phyloP scores from a whole-genome alignment of 192 early-diverging fungal genomes.

The Coemansia sp. region DNA sequence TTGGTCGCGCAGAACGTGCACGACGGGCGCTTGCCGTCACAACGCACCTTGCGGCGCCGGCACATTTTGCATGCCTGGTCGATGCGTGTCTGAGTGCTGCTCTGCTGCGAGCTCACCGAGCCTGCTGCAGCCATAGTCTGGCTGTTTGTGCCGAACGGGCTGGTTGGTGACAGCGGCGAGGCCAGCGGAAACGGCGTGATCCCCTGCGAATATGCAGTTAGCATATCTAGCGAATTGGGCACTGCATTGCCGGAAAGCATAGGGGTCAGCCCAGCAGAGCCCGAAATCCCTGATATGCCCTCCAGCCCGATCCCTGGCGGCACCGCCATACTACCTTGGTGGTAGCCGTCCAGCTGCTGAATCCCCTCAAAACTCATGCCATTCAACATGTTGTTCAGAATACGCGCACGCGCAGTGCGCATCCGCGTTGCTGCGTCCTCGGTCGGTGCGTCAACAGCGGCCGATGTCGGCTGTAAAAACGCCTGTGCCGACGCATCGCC shows the following conservation, averaged over 20 bases:
- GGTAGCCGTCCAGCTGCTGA: conserved; percentile 38
- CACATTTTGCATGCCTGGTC: conserved; percentile 55
- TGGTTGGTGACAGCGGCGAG: conserved; percentile 11
- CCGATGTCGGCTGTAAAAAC: not conserved
- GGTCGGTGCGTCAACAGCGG: not conserved
- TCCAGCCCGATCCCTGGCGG: not conserved
- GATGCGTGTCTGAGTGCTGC: conserved; percentile 20
- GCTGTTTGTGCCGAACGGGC: not conserved
- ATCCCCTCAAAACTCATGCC: conserved; percentile 46
- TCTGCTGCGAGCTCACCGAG: not conserved
- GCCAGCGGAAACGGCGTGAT: conserved; percentile 8
- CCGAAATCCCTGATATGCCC: not conserved
- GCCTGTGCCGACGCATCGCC: not conserved
- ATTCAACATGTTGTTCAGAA: conserved; percentile 32
- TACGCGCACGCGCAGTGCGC: conserved; percentile 13
- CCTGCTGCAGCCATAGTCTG: not conserved
- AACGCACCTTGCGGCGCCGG: conserved; percentile 54
- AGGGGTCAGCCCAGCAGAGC: conserved; percentile 6
- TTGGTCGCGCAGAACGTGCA: conserved; percentile 47
- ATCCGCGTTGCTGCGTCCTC: not conserved
- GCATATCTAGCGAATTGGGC: conserved; percentile 1
- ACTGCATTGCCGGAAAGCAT: conserved; percentile 15
- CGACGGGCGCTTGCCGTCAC: conserved; percentile 46
- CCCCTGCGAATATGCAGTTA: not conserved
- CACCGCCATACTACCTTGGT: conserved; percentile 18